A percentile compares a stretch with the other conserved stretches of the same genome.
Evolutionary conservation across 305 asterid species (phyloP).

Genomic region (Rubia tinctorum): DNA sequence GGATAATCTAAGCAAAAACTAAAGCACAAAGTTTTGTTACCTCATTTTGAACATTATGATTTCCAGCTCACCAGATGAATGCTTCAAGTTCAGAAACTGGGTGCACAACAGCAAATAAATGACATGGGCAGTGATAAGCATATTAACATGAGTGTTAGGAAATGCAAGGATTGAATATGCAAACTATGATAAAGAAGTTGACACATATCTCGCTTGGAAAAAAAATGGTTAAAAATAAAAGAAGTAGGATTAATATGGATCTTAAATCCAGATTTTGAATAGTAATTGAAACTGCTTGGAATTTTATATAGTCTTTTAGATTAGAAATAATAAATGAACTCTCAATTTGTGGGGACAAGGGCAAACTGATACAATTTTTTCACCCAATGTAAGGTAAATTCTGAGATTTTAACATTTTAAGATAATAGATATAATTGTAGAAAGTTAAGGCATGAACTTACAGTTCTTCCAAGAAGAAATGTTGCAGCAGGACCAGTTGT

Average conservation of each 20-base stretch:
- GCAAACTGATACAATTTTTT: neutral
- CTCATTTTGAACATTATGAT: too few relatives aligned
- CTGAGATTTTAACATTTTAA: neutral
- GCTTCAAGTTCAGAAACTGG: too few relatives aligned
- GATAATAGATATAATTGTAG: neutral
- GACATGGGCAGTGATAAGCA: too few relatives aligned
- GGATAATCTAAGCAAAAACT: too few relatives aligned
- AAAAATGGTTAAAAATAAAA: neutral
- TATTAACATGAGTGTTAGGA: too few relatives aligned
- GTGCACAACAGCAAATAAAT: too few relatives aligned
- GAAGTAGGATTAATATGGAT: slow-evolving; percentile 29
- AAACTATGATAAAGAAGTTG: neutral
- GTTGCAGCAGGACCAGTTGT: slow-evolving; percentile 94
- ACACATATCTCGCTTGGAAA: neutral
- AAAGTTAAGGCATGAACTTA: slow-evolving; percentile 28
- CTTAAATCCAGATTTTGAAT: slow-evolving; percentile 94
- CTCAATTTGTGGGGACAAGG: slow-evolving; percentile 52
- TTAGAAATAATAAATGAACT: slow-evolving; percentile 85
- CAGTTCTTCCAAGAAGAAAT: slow-evolving; percentile 96
- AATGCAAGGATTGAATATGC: neutral
- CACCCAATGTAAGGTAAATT: slow-evolving; percentile 10
- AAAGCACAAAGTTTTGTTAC: too few relatives aligned
- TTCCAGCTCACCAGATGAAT: too few relatives aligned
- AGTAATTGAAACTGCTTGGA: slow-evolving; percentile 93
- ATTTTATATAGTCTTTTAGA: slow-evolving; percentile 84